Evolutionary conservation across 805 yeast species (phyloP).

Genomic region (Saccharomycopsis fermentans): DNA sequence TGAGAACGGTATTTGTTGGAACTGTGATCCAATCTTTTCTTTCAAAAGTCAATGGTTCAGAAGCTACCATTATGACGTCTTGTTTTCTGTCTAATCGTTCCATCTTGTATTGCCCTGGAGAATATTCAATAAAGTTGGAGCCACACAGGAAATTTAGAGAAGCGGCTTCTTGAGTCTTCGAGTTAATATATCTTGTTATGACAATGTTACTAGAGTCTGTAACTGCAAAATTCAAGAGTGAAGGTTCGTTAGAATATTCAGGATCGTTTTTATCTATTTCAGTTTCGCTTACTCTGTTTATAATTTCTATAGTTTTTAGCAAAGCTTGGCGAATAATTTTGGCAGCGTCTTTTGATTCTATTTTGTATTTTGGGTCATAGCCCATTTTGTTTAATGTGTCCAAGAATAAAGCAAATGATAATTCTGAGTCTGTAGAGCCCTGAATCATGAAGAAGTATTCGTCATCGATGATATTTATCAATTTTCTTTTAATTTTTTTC

Average conservation of each 20-base stretch:
- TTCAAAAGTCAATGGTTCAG: conserved; percentile 94
- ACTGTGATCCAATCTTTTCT: conserved; percentile 96
- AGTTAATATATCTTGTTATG: conserved; percentile 79
- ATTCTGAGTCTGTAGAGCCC: conserved; percentile 94
- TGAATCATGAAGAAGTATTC: conserved; percentile 72
- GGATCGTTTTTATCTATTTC: conserved; percentile 32
- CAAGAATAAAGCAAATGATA: conserved; percentile 81
- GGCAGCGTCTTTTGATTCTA: conserved; percentile 29
- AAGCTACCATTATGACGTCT: conserved; percentile 92
- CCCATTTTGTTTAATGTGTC: conserved; percentile 73
- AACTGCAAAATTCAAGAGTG: conserved; percentile 84
- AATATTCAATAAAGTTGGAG: conserved; percentile 78
- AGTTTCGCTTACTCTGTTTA: conserved; percentile 71
- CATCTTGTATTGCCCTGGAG: conserved; percentile 89
- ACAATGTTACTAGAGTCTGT: conserved; percentile 87
- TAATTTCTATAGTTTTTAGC: conserved; percentile 57
- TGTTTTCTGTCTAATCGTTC: conserved; percentile 88
- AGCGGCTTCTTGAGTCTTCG: conserved; percentile 90
- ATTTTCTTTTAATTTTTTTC: conserved; percentile 55
- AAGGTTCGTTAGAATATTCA: conserved; percentile 48
- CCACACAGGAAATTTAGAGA: conserved; percentile 93
- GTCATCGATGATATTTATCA: conserved; percentile 67
- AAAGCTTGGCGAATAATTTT: conserved; percentile 56
- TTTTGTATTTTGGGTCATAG: conserved; percentile 45
- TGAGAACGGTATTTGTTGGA: conserved; percentile 81